phyloP scores from a whole-genome alignment of 2,329 filamentous ascomycete species.

The Fusarium oxysporum region DNA sequence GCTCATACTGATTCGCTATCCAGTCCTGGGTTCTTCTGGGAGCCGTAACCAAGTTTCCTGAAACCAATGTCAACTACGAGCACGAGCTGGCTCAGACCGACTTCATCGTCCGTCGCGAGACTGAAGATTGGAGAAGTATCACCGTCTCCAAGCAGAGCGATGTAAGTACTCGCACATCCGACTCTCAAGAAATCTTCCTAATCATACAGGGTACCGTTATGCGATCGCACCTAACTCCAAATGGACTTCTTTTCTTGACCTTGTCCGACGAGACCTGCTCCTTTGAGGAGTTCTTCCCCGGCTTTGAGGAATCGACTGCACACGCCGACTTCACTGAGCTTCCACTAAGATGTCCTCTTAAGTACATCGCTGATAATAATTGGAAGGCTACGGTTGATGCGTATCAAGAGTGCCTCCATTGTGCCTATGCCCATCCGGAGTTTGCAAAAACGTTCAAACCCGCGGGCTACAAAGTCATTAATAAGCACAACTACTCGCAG shows the following conservation, averaged over 20 bases:
- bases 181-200: fast-evolving
- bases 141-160: neutral
- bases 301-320: neutral
- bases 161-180: neutral
- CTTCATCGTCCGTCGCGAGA: neutral
- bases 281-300: neutral
- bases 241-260: neutral
- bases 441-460: neutral
- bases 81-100: neutral
- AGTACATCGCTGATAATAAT: neutral
- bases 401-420: neutral
- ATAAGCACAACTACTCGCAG: neutral
- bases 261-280: neutral
- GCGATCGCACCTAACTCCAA: neutral
- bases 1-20: fast-evolving
- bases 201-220: neutral
- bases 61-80: neutral
- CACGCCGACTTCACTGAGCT: neutral
- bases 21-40: slow-evolving; percentile 8
- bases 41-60: neutral
- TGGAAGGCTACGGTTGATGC: neutral
- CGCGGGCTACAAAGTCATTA: neutral
- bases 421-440: neutral
- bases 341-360: neutral
- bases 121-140: neutral